Conservation (phyloP, 2,329 filamentous ascomycete genomes). For the Sporothrix pseudoabietina region DNA sequence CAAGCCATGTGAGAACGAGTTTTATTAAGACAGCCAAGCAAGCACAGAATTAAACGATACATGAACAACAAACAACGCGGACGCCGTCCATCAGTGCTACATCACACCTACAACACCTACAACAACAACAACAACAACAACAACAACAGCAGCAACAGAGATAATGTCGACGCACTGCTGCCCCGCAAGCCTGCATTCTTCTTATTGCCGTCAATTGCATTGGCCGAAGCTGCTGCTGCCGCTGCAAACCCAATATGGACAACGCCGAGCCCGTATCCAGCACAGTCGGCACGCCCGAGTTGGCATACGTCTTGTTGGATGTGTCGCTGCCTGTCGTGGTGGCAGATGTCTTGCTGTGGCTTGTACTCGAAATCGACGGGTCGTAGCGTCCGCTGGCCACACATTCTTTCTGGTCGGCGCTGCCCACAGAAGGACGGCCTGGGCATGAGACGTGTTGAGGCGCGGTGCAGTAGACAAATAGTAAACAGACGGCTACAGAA, state of each 20-base stretch:
- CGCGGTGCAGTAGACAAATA: neutral
- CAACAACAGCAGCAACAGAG: neutral
- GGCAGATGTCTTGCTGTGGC: neutral
- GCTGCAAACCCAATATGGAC: constrained; percentile 38
- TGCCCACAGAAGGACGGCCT: neutral
- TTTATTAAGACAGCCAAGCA: neutral
- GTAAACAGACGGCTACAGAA: neutral
- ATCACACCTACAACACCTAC: neutral
- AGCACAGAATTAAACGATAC: neutral
- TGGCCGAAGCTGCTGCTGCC: neutral
- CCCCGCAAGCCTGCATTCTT: constrained; percentile 4
- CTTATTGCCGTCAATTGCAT: neutral
- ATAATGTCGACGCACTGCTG: neutral
- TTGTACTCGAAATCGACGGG: constrained; percentile 35
- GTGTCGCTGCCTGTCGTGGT: constrained; percentile 27
- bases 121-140: neutral
- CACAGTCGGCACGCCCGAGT: constrained; percentile 38
- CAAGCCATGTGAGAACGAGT: neutral
- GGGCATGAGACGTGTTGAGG: neutral
- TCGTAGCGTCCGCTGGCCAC: constrained; percentile 46
- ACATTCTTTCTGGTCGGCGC: constrained; percentile 41
- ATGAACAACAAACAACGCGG: neutral
- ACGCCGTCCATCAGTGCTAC: neutral
- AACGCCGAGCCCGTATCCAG: constrained; percentile 59
- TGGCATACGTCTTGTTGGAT: constrained; percentile 34